These are phyloP conservation scores for Flammula alnicola DNA, from an alignment of 1,284 basidiomycete species.

Conservation along the genomic window DNA sequence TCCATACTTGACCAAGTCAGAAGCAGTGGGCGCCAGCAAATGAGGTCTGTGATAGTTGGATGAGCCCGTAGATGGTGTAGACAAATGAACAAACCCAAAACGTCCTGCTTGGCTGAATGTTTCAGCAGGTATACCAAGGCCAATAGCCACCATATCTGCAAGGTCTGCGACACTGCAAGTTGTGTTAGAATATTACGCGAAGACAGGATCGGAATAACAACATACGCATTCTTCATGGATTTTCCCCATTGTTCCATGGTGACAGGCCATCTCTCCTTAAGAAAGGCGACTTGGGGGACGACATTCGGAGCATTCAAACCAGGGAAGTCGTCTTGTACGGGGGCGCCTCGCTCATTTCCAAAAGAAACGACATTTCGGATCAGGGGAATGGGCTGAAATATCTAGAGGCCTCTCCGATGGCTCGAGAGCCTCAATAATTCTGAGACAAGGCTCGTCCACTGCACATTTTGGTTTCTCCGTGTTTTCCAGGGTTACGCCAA, in stretches of 20 bases:
- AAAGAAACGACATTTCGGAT: conserved; percentile 94
- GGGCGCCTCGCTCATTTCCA: conserved; percentile 81
- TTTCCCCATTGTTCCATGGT: conserved; percentile 84
- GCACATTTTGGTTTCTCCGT: conserved; percentile 92
- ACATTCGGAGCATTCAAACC: conserved; percentile 81
- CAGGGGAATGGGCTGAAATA: conserved; percentile 75
- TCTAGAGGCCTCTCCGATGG: conserved; percentile 83
- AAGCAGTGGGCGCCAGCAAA: conserved; percentile 89
- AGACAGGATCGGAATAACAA: conserved; percentile 14
- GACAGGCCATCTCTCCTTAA: conserved; percentile 65
- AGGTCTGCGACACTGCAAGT: conserved; percentile 72
- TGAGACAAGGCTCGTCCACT: conserved; percentile 73
- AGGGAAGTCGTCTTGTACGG: conserved; percentile 82
- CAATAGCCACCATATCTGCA: conserved; percentile 82
- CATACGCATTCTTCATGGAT: conserved; percentile 85
- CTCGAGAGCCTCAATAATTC: conserved; percentile 73
- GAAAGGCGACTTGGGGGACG: conserved; percentile 60
- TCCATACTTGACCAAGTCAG: conserved; percentile 81
- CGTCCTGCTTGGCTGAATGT: conserved; percentile 77
- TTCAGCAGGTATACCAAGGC: conserved; percentile 71
- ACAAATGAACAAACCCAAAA: conserved; percentile 66
- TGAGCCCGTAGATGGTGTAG: not conserved
- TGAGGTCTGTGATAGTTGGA: conserved; percentile 63
- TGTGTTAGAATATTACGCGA: conserved; percentile 1
- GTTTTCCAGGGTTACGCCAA: conserved; percentile 89